Evolutionary conservation across 495 filamentous ascomycete genomes (phyloP), one percentile per base, ranked within the genome.

Genomic region (Aspergillus affinis): DNA sequence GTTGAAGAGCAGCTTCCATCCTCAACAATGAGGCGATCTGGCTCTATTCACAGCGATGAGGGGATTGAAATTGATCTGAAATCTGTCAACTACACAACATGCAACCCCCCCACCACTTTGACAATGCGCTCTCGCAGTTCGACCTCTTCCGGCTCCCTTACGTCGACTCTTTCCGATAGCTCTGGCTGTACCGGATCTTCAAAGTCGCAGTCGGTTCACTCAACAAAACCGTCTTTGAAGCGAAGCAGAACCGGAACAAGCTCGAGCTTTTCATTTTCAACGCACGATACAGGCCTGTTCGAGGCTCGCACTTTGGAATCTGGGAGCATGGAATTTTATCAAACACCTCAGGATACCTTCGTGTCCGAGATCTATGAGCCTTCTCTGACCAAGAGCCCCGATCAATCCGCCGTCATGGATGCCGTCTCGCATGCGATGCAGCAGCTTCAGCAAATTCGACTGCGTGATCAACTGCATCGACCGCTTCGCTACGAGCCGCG

Each of bases 401-500:
- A 53, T 15, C 51, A 62, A n/a, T 47, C 59, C 15, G 52, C 65
- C 19, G 62, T 74, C 7, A 62, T 57, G n/a, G 64, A 69, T 12
- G 69, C 67, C 3, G 67, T 74, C 12, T 60, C 59, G 19, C 66
- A 60, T 32, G 74, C 67, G 13, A 74, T 75, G 68, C 63, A 73
- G 15, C 64, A 73, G 19, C 53, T 76, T 17, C 66, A 61, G 15
- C 65, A 69, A 32, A 60, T 70, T 21, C 65, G 66, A 23, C 44
- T 68, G 17, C 62, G 67, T 30, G 75, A 76, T 45, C 67, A 73
- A 36, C 53, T 67, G 6, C 60, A 65, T 2, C 68, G 65, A 21
- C 71, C 74, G 4, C 59, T 78, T 21, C 63, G 71, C 4, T 70
- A 68, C 58, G 74, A 68, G 52, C 70, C 66, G 6, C 72, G 70